phyloP scores from a whole-genome alignment of 164 flowering plant genomes.

The Liriodendron chinense region DNA sequence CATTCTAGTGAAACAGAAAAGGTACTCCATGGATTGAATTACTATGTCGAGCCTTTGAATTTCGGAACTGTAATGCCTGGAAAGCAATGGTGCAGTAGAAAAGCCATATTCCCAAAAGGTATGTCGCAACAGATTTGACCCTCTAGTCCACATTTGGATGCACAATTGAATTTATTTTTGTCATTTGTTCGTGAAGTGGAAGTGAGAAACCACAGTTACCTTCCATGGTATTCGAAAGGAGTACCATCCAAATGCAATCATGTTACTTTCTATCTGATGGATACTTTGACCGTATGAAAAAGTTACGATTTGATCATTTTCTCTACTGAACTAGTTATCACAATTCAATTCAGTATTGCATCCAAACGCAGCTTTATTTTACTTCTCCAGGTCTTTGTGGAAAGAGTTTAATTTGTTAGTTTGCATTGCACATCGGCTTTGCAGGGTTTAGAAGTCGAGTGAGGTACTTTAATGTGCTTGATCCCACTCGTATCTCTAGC shows the following conservation, averaged over 20 bases:
- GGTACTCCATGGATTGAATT: neutral
- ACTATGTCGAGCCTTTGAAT: slow-evolving; percentile 46
- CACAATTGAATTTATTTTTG: too few species aligned
- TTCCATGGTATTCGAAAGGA: neutral
- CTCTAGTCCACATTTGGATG: neutral
- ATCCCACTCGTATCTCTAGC: slow-evolving; percentile 43
- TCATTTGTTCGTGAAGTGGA: neutral
- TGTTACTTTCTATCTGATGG: neutral
- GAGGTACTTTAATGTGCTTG: slow-evolving; percentile 45
- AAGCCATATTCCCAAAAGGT: slow-evolving; percentile 78
- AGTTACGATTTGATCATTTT: neutral
- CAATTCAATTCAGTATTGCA: neutral
- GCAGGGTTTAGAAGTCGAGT: slow-evolving; percentile 76
- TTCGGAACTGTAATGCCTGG: slow-evolving; percentile 49
- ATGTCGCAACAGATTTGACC: neutral
- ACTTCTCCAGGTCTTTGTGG: neutral
- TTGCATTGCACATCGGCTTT: slow-evolving; percentile 1
- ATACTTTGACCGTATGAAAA: neutral
- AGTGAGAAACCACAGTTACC: neutral
- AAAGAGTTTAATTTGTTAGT: neutral
- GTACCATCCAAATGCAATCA: neutral
- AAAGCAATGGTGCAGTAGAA: slow-evolving; percentile 56
- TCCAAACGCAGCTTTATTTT: neutral
- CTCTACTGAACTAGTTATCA: neutral
- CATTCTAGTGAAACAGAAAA: slow-evolving; percentile 2